Conservation (phyloP, 2,329 filamentous ascomycete genomes). For the Sporothrix protearum region DNA sequence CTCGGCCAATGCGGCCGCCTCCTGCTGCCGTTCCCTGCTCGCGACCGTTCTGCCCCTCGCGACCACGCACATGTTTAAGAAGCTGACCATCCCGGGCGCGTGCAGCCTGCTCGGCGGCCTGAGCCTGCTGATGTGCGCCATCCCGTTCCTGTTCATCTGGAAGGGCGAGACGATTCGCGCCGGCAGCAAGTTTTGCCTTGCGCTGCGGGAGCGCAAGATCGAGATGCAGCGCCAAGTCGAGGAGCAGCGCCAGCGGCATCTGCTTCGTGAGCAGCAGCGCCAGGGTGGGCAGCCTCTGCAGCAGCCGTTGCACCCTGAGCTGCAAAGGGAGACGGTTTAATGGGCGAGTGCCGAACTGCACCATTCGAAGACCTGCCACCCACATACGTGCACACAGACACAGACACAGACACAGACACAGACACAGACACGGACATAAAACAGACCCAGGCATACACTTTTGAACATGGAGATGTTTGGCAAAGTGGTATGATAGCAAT, state of each 20-base stretch:
- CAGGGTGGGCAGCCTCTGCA: background rate
- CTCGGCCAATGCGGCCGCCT: conserved; percentile 51
- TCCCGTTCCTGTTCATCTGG: conserved; percentile 54
- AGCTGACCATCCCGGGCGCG: conserved; percentile 48
- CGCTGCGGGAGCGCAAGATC: conserved; percentile 50
- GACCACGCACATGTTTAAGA: conserved; percentile 48
- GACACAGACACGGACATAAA: too few species aligned
- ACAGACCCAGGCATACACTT: too few species aligned
- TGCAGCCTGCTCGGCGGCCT: conserved; percentile 52
- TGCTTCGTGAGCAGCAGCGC: background rate
- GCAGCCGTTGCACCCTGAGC: background rate
- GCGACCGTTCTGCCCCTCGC: conserved; percentile 57
- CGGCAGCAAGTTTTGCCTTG: conserved; percentile 60
- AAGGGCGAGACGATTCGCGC: conserved; percentile 53
- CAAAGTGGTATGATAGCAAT: background rate
- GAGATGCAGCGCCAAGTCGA: conserved; percentile 43
- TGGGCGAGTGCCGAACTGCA: too few species aligned
- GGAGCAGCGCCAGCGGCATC: conserved; percentile 33
- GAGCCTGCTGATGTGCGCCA: conserved; percentile 48
- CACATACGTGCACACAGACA: too few species aligned
- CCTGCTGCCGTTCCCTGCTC: conserved; percentile 47
- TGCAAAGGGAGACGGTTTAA: conserved; percentile 18
- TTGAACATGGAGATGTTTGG: background rate
- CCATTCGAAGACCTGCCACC: too few species aligned
- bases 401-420: too few species aligned